Percentiles rank a stretch among this genome's conserved stretches.
Evolutionary conservation across 805 yeast species (phyloP).

Genomic region (Metschnikowia henanensis): DNA sequence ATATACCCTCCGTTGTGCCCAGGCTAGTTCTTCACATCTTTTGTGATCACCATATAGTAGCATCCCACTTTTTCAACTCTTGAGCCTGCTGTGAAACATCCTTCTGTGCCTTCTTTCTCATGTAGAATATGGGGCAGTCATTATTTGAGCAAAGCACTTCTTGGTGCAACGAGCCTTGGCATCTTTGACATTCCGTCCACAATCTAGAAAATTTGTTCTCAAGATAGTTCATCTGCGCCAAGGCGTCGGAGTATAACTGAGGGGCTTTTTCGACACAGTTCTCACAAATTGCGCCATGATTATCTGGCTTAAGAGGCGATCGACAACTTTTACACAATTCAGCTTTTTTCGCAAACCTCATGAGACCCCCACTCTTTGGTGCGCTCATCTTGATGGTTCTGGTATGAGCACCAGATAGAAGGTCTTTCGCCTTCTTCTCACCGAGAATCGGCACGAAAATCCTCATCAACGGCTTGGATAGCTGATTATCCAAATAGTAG

Average conservation of each 20-base stretch:
- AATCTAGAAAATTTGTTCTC: constrained; percentile 82
- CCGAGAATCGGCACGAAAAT: constrained; percentile 96
- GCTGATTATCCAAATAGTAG: constrained; percentile 89
- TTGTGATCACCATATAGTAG: constrained; percentile 48
- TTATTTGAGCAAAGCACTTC: constrained; percentile 94
- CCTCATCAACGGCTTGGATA: constrained; percentile 88
- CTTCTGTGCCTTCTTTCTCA: constrained; percentile 87
- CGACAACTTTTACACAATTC: constrained; percentile 89
- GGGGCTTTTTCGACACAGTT: constrained; percentile 72
- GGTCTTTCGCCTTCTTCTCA: constrained; percentile 73
- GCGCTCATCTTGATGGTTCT: constrained; percentile 71
- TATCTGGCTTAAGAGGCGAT: constrained; percentile 61
- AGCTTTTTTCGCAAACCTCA: constrained; percentile 89
- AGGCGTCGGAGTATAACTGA: constrained; percentile 75
- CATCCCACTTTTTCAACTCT: constrained; percentile 68
- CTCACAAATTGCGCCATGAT: constrained; percentile 75
- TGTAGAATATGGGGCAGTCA: constrained; percentile 96
- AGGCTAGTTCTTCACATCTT: background rate
- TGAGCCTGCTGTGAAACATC: constrained; percentile 57
- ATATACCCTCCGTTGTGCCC: too few species aligned
- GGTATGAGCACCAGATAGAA: constrained; percentile 83
- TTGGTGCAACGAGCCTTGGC: constrained; percentile 95
- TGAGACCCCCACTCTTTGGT: constrained; percentile 81
- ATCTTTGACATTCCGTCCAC: constrained; percentile 98
- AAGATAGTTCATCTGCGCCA: constrained; percentile 74